Evolutionary conservation across 306 rosid genomes (phyloP), one percentile per base, ranked within the genome.

Genomic region (Castanopsis chinensis): DNA sequence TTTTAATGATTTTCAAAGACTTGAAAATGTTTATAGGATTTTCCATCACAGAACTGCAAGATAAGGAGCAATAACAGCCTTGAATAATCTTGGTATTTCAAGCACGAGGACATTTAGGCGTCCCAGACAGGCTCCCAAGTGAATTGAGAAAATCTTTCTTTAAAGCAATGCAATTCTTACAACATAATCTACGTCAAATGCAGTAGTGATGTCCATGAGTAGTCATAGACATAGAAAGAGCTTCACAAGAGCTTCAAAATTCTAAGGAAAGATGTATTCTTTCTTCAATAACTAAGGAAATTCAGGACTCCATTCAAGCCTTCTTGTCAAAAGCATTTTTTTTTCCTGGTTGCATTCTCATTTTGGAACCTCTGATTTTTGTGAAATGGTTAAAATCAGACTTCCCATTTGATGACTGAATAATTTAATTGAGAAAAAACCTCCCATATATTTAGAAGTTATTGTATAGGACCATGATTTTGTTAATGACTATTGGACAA

Each of bases 151-250:
- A 37, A 7, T 37, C 45, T 37, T 86, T 93, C 87, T 87, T 89
- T 8, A 28, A 90, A 92, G 94, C 92, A 84, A 92, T 19, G 85
- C 77, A 67, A 83, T 82, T 79, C 85, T 90, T 79, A 64, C 32
- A 73, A 76, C 52, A 9, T 67, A 86, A 91, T 89, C 90, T 68
- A 84, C 64, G 57, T 71, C 78, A 78, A 83, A 85, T 53, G 91
- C 87, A 85, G 97, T 30, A 90, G 94, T 92, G 91, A 87, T 86
- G 90, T 88, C 93, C 84, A 92, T 89, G 93, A 83, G 18, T 65
- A 75, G 71, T 60, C 19, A 78, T 71, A 80, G 55, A 69, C 5
- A 71, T 68, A 71, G 9, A 33, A 33, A 33, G 7, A 51, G 10
- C 54, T 67, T 65, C 71, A 33, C 28, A 56, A 79, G 49, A 78